Evolutionary conservation across 495 filamentous ascomycete genomes (phyloP), one percentile per base, ranked within the genome.

Genomic region (Parachaetomium inaequale): DNA sequence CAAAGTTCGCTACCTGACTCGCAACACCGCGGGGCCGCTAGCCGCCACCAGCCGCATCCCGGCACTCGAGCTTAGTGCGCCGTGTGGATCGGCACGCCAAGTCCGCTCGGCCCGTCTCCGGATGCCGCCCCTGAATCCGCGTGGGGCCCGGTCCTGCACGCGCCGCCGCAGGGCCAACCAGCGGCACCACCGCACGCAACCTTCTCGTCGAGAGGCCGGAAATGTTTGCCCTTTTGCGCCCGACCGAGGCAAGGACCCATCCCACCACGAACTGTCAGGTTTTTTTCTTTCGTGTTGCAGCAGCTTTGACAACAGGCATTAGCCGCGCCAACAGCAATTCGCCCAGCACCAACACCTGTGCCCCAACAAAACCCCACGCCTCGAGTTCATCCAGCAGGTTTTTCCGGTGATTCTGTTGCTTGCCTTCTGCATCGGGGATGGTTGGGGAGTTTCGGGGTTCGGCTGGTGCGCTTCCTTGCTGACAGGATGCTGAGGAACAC

Each of bases 81-180:
- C 29, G 26, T 14, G 55, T 34, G 55, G 55, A 36, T 51, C 45
- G 32, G 23, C 46, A 42, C 42, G 57, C 57, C 45, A 51, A 50
- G 56, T 38, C 55, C 31, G 21, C 43, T 59, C 57, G 57, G 57
- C 46, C 57, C 57, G 57, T 59, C 57, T 59, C 45, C 45, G 57
- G 57, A 51, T 17, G 32, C 32, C 31, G 32, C 46, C 38, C 38
- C 38, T 43, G 54, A 57, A 43, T 42, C 57, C 45, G 45, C 17
- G 45, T 59, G 56, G 56, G 15, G 31, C 15, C 55, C 2, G 5
- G 14, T 11, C 7, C 0, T 29, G n/a, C 42, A 43, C 11, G 46
- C 17, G 46, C 25, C 46, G 46, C 46, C 46, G 46, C 12, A 28
- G 31, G 42, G n/a, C 38, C 55, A 58, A 45, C 54, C 54, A 45